Base-by-base conservation (phyloP, 331 rosid species). In the Ulmus americana region DNA sequence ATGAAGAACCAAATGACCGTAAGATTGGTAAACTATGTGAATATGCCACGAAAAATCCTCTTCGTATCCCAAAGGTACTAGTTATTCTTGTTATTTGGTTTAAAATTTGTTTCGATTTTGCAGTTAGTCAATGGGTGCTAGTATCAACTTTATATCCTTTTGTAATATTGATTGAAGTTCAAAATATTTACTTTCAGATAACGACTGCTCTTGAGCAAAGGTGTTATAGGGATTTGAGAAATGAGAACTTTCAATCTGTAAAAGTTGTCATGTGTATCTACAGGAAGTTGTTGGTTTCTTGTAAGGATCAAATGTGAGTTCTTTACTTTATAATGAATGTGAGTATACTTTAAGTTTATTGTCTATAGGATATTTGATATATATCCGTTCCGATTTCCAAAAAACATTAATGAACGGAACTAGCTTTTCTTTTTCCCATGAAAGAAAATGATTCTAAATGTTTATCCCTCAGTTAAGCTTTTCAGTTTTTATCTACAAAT, bases 251-350 rank as follows among this genome's bases (percentile, higher is more conserved):
- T 67, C 87, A 90, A 48, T 70, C 78, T 0, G 95, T 90, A 6
- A 90, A 84, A 68, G 86, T 90, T 60, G 85, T 90, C 76, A 79
- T 89, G 57, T 79, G 87, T 63, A 81, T 86, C 67, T 90, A 86
- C 86, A 75, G 91, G 79, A 90, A 83, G 74, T 79, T 90, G 75
- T 71, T 90, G 81, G 55, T 84, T 65, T 79, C 86, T 44, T 90
- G 95, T 78, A 84, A 67, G 74, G 91, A 90, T 18, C 91, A 90
- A 70, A 90, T 90, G 96, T 90, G 78, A 90, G 95, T 77, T 75
- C 15, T 48, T 63, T 71, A 45, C 28, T 70, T 44, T 53, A 14
- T 61, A 16, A 45, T 50, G 43, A 42, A 42, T 51, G 38, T 62
- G 55, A 14, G 65, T 57, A 68, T 39, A 58, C 6, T 10, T 70